Evolutionary conservation across 805 yeast genomes (phyloP), one percentile per base, ranked within the genome.

Genomic region (Yamadazyma tumulicola): DNA sequence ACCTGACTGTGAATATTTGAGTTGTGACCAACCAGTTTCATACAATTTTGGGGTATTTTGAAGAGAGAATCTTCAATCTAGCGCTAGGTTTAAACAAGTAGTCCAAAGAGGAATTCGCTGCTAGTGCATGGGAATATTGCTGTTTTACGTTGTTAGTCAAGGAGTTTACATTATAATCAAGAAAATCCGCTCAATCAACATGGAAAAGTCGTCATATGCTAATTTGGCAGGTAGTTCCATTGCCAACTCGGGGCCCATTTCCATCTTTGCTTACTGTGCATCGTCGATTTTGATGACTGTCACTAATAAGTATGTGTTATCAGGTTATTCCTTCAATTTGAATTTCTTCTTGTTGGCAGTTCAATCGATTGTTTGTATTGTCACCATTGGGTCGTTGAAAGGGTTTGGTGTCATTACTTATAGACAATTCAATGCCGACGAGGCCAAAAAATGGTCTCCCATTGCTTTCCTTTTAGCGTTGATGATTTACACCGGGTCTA

Each of bases 201-300:
- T 64, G 69, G 69, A 65, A 31, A 59, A 57, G 41, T 46, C 56
- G 29, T 42, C 46, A 13, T 53, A 52, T 42, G 36, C 55, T 21
- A 50, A 44, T 26, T 33, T 48, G 11, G 47, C 55, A 20, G 40
- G 50, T 21, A 35, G 51, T 31, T 56, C 69, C 19, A 42, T 67
- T 25, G 73, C 72, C 41, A 76, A 75, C 55, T 72, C 77, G 10
- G 81, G 77, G 6, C 81, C 81, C 8, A 54, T 84, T 39, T 83
- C 95, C 32, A 85, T 85, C 50, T 55, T 81, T 39, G 74, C 84
- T 23, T 93, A 93, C 77, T 93, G 99, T 74, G 71, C 74, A 36
- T 85, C 98, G 15, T 93, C 98, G 16, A 93, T 93, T 48, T 68
- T 93, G 59, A 93, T 93, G 98, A 93, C 98, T 19, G 88, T 89